Evolutionary conservation across 441 rosid species (phyloP), one percentile per base, ranked within the genome.

Genomic region (Populus hybrid): DNA sequence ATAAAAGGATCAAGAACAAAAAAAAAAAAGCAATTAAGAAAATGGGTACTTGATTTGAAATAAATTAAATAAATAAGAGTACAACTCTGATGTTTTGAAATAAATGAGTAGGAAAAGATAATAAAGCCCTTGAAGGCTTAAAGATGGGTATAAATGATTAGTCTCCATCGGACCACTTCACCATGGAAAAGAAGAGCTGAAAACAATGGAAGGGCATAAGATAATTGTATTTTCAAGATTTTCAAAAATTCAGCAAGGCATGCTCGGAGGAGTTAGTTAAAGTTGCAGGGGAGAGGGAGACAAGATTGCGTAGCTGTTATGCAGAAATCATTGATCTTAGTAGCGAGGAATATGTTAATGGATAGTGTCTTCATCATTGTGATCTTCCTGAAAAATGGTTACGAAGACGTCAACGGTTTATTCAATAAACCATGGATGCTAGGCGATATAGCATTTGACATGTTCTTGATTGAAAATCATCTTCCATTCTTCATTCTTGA

Each of bases 401-500:
- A 24, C 24, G 24, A 24, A 24, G 24, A 24, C 24, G 24, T 24
- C 24, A 24, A 24, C 24, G 1, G 24, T 24, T 24, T 24, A 24
- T 24, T 24, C 24, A 24, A 24, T 24, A 24, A 24, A 24, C 1
- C 24, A 24, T 24, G 24, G 24, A 24, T 24, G 24, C 24, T 24
- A 24, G 24, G 24, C 24, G 24, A 24, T 24, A 24, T 24, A 24
- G 24, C 24, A 24, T 24, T 24, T 24, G 24, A 24, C 24, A 24
- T 24, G 24, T 24, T 24, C 24, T 24, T 24, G 24, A 24, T 24
- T 24, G 24, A 24, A 24, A 24, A 24, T 24, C 24, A 24, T 26
- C 46, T 28, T 0, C 81, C 81, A 24, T 78, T 76, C 38, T 76
- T 71, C 35, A 68, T 78, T 9, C 59, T 78, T 14, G 57, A 46